These are phyloP conservation scores for Geranomyces michiganensis DNA, from an alignment of 192 early-diverging fungal genomes.

Conservation along the genomic window DNA sequence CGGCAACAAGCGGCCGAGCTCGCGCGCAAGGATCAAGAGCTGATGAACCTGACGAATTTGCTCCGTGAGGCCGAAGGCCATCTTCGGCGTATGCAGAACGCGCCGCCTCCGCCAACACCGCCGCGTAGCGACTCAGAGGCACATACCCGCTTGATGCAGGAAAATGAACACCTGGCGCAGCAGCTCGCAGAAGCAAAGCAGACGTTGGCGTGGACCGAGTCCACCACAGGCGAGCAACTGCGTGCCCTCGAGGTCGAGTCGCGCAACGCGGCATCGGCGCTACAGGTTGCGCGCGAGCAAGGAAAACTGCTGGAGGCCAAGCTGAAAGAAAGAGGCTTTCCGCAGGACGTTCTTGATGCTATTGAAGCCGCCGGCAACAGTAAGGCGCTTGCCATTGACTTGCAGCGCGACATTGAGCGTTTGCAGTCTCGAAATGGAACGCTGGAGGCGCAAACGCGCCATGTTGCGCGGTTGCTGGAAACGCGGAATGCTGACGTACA, in stretches of 20 bases:
- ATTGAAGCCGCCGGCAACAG: neutral
- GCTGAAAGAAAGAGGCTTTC: neutral
- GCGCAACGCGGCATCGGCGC: neutral
- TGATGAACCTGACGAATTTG: conserved; percentile 12
- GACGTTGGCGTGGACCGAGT: neutral
- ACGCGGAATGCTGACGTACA: neutral
- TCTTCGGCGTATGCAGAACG: conserved; percentile 11
- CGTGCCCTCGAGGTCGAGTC: neutral
- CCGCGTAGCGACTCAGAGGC: conserved; percentile 15
- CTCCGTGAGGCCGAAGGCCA: conserved; percentile 24
- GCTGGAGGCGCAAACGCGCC: conserved; percentile 17
- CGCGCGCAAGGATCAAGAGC: conserved; percentile 21
- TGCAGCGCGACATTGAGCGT: conserved; percentile 1
- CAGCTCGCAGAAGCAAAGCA: neutral
- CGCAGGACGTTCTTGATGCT: conserved; percentile 11
- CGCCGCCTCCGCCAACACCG: conserved; percentile 15
- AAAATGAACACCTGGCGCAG: conserved; percentile 13
- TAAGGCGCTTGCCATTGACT: neutral
- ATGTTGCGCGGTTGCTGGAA: conserved; percentile 14
- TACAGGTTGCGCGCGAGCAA: conserved; percentile 2
- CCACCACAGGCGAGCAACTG: neutral
- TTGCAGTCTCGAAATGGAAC: conserved; percentile 14
- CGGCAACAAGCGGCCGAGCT: conserved; percentile 16
- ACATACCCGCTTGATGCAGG: conserved; percentile 4
- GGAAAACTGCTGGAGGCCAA: neutral